A percentile compares a stretch with the other conserved stretches of the same genome.
These are phyloP conservation scores for Linum trigynum DNA, from an alignment of 345 rosid species.

Conservation along the genomic window DNA sequence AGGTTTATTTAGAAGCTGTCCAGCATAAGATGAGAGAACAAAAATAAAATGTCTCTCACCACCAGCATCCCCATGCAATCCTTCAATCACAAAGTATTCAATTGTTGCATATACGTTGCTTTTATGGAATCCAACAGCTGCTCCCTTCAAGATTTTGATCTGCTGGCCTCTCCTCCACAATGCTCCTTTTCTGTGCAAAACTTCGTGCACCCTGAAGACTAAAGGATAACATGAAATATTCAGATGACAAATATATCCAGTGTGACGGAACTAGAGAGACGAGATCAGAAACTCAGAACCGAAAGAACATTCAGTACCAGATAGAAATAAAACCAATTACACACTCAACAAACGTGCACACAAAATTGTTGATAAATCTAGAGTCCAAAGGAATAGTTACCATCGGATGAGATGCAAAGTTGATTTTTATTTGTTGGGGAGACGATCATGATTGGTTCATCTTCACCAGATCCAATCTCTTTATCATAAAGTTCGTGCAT, in stretches of 20 bases:
- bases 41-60: conserved; percentile 32
- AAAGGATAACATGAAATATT: conserved; percentile 13
- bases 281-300: not conserved
- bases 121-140: conserved; percentile 37
- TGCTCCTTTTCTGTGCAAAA: conserved; percentile 34
- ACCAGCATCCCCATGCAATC: conserved; percentile 58
- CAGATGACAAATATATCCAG: conserved; percentile 7
- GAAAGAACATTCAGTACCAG: conserved; percentile 1
- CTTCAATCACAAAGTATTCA: conserved; percentile 61
- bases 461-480: conserved; percentile 49
- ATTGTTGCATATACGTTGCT: conserved; percentile 47
- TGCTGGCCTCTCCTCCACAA: conserved; percentile 51
- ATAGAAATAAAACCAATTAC: not conserved
- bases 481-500: conserved; percentile 60
- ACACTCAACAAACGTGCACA: not conserved
- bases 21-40: not conserved
- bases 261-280: not conserved
- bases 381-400: conserved; percentile 25
- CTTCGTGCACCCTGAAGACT: conserved; percentile 58
- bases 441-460: conserved; percentile 37
- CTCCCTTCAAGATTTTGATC: conserved; percentile 62
- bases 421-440: conserved; percentile 36
- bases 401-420: conserved; percentile 48
- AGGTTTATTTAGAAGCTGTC: not conserved
- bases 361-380: not conserved